A percentile compares a stretch with the other conserved stretches of the same genome.
Conservation (phyloP, 1,139 yeast species). For the Lodderomyces oxycetoniae region DNA sequence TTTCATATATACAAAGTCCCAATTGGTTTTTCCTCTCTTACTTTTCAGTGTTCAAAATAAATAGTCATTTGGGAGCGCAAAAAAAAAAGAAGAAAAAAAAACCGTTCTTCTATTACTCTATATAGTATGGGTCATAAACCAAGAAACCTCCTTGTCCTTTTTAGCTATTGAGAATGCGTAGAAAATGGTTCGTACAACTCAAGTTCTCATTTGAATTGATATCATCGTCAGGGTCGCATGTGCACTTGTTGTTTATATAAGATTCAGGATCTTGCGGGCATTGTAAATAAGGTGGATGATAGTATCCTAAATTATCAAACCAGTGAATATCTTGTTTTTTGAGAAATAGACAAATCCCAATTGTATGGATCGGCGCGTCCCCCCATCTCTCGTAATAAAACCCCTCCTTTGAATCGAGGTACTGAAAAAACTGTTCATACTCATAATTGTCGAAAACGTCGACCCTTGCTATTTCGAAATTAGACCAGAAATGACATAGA, state of each 20-base stretch:
- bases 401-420: constrained; percentile 30
- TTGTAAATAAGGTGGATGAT: constrained; percentile 31
- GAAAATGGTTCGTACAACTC: constrained; percentile 32
- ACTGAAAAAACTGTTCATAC: constrained; percentile 24
- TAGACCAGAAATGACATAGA: constrained; percentile 39
- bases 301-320: constrained; percentile 32
- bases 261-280: constrained; percentile 24
- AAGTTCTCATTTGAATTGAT: constrained; percentile 20
- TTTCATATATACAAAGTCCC: too few species aligned
- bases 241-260: constrained; percentile 21
- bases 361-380: constrained; percentile 37
- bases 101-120: too few species aligned
- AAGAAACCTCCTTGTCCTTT: too few species aligned
- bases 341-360: constrained; percentile 25
- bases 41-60: too few species aligned
- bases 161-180: constrained; percentile 10
- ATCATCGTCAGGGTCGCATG: constrained; percentile 31
- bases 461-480: constrained; percentile 34
- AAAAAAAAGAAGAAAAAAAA: too few species aligned
- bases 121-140: too few species aligned
- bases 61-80: too few species aligned
- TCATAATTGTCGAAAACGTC: constrained; percentile 20
- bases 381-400: constrained; percentile 42
- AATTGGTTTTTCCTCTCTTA: too few species aligned
- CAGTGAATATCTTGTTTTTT: constrained; percentile 25